A percentile compares a stretch with the other conserved stretches of the same genome.
Evolutionary conservation across 129 eudicot species (phyloP).

Genomic region (Ambrosia trifida): DNA sequence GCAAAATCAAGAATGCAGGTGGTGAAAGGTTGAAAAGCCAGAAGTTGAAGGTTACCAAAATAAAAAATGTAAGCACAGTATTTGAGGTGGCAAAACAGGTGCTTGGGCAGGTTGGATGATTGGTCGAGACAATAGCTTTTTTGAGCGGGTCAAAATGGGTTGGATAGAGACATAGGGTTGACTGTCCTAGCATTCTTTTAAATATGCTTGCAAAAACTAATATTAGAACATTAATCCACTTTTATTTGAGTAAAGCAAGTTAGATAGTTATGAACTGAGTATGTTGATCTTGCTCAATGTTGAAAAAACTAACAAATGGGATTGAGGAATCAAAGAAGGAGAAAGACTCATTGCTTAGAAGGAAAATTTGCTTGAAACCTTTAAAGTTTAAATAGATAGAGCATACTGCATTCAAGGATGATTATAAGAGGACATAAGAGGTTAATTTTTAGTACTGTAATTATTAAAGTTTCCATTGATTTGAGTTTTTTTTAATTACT

Average conservation of each 20-base stretch:
- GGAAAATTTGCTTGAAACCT: constrained; percentile 53
- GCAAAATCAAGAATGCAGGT: constrained; percentile 89
- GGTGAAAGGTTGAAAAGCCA: constrained; percentile 81
- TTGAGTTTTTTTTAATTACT: background rate
- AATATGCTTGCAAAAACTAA: background rate
- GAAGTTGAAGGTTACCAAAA: constrained; percentile 64
- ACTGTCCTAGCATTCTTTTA: background rate
- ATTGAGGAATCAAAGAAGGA: constrained; percentile 86
- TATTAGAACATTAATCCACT: constrained; percentile 73
- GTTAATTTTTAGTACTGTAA: constrained; percentile 27
- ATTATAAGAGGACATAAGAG: constrained; percentile 79
- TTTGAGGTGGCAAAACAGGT: background rate
- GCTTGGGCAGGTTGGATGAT: too few relatives aligned
- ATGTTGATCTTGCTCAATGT: constrained; percentile 30
- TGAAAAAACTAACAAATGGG: constrained; percentile 67
- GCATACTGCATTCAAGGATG: constrained; percentile 75
- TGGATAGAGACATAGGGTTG: background rate
- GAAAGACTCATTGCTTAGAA: constrained; percentile 62
- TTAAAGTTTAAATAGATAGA: constrained; percentile 85
- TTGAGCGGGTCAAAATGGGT: too few relatives aligned
- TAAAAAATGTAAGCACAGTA: constrained; percentile 68
- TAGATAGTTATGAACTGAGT: too few relatives aligned
- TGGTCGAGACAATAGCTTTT: background rate
- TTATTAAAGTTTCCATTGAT: background rate
- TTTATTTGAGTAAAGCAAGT: too few relatives aligned